phyloP scores from a whole-genome alignment of 2,329 filamentous ascomycete species.

The Xylariales sp. region DNA sequence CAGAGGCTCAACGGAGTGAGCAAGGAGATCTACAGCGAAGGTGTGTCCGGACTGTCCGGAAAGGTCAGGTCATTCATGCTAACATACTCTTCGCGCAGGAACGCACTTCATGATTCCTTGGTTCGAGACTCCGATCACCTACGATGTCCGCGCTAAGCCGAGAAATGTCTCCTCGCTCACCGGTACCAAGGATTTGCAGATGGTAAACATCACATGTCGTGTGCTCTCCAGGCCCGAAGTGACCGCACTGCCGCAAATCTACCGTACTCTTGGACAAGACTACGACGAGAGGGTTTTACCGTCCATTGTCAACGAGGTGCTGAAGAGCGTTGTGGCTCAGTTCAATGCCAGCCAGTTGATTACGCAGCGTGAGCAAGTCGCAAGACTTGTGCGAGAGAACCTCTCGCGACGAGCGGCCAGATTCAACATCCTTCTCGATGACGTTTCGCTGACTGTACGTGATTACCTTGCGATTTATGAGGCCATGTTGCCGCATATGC shows the following conservation, averaged over 20 bases:
- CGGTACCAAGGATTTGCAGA: slow-evolving; percentile 98
- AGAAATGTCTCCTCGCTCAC: slow-evolving; percentile 95
- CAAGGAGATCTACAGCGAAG: slow-evolving; percentile 95
- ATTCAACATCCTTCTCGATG: slow-evolving; percentile 96
- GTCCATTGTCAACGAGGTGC: slow-evolving; percentile 96
- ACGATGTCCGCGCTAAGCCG: slow-evolving; percentile 97
- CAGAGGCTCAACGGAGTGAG: slow-evolving; percentile 86
- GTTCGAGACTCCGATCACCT: slow-evolving; percentile 95
- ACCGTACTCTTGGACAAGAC: slow-evolving; percentile 89
- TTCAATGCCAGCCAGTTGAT: slow-evolving; percentile 99
- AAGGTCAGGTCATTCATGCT: slow-evolving; percentile 11
- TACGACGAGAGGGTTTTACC: slow-evolving; percentile 96
- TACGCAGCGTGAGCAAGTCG: slow-evolving; percentile 97
- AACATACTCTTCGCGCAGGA: slow-evolving; percentile 44
- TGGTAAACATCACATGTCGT: slow-evolving; percentile 99
- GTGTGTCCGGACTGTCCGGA: slow-evolving; percentile 37
- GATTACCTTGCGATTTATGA: no score
- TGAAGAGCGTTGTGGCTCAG: slow-evolving; percentile 98
- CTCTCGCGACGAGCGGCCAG: slow-evolving; percentile 83
- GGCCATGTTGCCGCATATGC: no score
- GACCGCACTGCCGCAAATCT: slow-evolving; percentile 90
- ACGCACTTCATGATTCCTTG: slow-evolving; percentile 93
- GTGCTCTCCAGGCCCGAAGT: slow-evolving; percentile 89
- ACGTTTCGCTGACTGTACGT: slow-evolving; percentile 90
- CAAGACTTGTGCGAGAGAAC: slow-evolving; percentile 86